A percentile compares a stretch with the other conserved stretches of the same genome.
Conservation (phyloP, 2,329 filamentous ascomycete genomes). For the Atkinsonella texensis region DNA sequence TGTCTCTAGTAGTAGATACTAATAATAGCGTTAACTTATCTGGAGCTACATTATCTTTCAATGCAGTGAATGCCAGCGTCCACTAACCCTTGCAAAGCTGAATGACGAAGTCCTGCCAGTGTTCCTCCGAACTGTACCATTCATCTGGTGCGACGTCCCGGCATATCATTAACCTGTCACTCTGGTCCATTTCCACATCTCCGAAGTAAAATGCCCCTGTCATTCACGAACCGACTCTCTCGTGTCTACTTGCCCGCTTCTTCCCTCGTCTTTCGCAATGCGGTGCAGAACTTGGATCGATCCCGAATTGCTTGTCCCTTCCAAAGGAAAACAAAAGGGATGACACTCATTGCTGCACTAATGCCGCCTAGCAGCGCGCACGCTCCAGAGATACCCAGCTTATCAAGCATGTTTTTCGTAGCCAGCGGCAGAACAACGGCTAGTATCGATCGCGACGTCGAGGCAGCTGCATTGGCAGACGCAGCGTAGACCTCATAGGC, state of each 20-base stretch:
- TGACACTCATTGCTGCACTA: slow-evolving; percentile 35
- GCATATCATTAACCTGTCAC: background rate
- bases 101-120: background rate
- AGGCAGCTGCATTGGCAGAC: slow-evolving; percentile 71
- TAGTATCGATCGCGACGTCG: slow-evolving; percentile 87
- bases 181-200: background rate
- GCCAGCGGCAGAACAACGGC: slow-evolving; percentile 58
- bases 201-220: background rate
- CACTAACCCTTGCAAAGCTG: background rate
- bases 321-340: slow-evolving; percentile 43
- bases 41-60: background rate
- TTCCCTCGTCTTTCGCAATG: slow-evolving; percentile 38
- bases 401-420: slow-evolving; percentile 35
- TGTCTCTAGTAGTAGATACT: background rate
- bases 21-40: background rate
- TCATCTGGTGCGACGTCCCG: too few species aligned
- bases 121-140: background rate
- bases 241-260: slow-evolving; percentile 27
- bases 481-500: slow-evolving; percentile 57
- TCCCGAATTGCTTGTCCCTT: slow-evolving; percentile 42
- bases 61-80: background rate
- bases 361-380: slow-evolving; percentile 40
- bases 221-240: background rate
- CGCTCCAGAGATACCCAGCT: slow-evolving; percentile 35
- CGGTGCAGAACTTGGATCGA: slow-evolving; percentile 49